Evolutionary conservation across 2,329 filamentous ascomycete genomes (phyloP).

Genomic region (Golovinomyces cichoracearum): DNA sequence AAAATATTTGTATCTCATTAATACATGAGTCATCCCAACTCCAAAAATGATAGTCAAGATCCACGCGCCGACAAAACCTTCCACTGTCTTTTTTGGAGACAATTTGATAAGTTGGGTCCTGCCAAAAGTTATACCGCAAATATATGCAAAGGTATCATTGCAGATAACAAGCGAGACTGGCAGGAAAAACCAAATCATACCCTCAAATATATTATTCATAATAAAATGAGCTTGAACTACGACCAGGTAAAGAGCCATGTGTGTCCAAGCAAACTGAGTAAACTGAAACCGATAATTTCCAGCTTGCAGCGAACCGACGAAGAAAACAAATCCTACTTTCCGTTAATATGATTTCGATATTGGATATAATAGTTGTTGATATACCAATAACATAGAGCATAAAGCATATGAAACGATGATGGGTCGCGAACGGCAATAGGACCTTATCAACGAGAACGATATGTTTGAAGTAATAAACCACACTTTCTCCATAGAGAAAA

Average conservation of each 20-base stretch:
- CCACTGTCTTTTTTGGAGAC: conserved; percentile 96
- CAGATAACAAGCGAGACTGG: conserved; percentile 87
- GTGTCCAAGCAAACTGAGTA: conserved; percentile 96
- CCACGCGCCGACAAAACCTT: conserved; percentile 93
- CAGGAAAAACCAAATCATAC: conserved; percentile 99
- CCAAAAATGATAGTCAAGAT: conserved; percentile 78
- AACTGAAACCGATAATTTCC: conserved; percentile 97
- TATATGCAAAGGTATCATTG: conserved; percentile 95
- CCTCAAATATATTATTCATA: conserved; percentile 99
- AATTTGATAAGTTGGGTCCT: conserved; percentile 92
- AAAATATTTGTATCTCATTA: conserved; percentile 87
- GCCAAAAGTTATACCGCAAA: conserved; percentile 91
- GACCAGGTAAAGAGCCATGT: conserved; percentile 95
- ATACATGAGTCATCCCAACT: conserved; percentile 51
- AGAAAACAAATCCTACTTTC: conserved; percentile 71
- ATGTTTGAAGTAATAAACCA: conserved; percentile 99
- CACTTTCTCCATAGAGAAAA: conserved; percentile 92
- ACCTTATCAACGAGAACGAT: conserved; percentile 87
- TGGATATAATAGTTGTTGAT: not conserved
- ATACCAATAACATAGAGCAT: conserved; percentile 87
- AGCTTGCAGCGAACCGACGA: conserved; percentile 79
- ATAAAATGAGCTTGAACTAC: conserved; percentile 96
- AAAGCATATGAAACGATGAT: conserved; percentile 97
- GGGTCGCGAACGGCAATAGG: conserved; percentile 73
- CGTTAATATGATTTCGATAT: conserved; percentile 10